phyloP scores from a whole-genome alignment of 106 monocot species.

The Gastrodia elata region DNA sequence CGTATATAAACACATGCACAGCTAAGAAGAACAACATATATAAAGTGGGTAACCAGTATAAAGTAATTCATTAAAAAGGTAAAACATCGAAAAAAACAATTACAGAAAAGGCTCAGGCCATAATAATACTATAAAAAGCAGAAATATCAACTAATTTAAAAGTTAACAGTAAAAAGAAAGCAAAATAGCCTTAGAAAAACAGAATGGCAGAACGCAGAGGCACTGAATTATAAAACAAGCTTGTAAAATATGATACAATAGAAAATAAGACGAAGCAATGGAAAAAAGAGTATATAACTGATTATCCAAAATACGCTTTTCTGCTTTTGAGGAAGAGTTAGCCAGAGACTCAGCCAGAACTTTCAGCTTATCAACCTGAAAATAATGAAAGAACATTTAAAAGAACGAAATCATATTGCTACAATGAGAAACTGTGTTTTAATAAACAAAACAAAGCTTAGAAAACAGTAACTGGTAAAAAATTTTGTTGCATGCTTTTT shows the following conservation, averaged over 20 bases:
- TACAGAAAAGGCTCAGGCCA: neutral
- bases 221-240: neutral
- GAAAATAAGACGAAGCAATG: neutral
- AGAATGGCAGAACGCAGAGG: neutral
- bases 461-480: neutral
- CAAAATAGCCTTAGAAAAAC: neutral
- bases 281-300: constrained; percentile 35
- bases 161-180: neutral
- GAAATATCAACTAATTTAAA: neutral
- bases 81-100: neutral
- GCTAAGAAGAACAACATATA: neutral
- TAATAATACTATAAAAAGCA: neutral
- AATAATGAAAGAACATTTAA: neutral
- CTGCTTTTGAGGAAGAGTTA: constrained; percentile 86
- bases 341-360: constrained; percentile 80
- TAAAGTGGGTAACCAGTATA: neutral
- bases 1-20: neutral
- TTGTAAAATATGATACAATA: neutral
- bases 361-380: constrained; percentile 88
- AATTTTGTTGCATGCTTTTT: neutral
- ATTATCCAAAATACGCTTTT: constrained; percentile 84
- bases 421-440: neutral
- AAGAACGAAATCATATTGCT: neutral
- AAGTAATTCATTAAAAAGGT: neutral
- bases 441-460: neutral